Conservation (phyloP, 2,329 filamentous ascomycete genomes). For the Penicillium sp. region DNA sequence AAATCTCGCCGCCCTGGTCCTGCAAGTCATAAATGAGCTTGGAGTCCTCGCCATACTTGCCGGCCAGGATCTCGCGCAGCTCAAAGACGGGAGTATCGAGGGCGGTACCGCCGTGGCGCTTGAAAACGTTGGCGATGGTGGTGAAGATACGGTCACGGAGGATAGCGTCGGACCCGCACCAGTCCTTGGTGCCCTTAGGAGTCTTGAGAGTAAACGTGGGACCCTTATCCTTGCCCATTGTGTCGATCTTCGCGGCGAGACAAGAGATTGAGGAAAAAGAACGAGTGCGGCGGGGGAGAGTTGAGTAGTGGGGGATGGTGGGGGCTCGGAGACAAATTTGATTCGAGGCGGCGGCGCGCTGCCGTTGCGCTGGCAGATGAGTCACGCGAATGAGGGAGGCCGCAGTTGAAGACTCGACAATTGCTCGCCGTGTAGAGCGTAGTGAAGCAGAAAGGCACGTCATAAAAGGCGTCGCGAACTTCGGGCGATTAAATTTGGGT, state of each 20-base stretch:
- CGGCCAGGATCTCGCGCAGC: slow-evolving; percentile 80
- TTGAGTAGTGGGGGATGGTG: slow-evolving; percentile 36
- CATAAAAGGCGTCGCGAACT: slow-evolving; percentile 35
- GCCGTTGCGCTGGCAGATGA: slow-evolving; percentile 26
- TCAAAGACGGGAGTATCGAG: slow-evolving; percentile 86
- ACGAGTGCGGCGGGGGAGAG: slow-evolving; percentile 32
- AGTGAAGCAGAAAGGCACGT: slow-evolving; percentile 32
- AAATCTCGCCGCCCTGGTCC: slow-evolving; percentile 84
- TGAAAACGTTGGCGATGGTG: slow-evolving; percentile 77
- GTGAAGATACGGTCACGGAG: slow-evolving; percentile 79
- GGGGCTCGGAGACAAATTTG: slow-evolving; percentile 34
- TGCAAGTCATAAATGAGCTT: slow-evolving; percentile 90
- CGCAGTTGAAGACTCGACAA: slow-evolving; percentile 27
- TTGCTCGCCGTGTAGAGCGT: slow-evolving; percentile 37
- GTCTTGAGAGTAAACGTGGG: slow-evolving; percentile 73
- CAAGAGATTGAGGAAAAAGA: slow-evolving; percentile 29
- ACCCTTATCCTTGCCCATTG: slow-evolving; percentile 46
- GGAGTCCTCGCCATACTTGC: slow-evolving; percentile 90
- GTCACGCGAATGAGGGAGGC: slow-evolving; percentile 22
- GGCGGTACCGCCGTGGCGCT: slow-evolving; percentile 77
- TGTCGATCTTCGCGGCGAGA: slow-evolving; percentile 24
- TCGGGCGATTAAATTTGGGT: slow-evolving; percentile 18
- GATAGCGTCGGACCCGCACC: slow-evolving; percentile 76
- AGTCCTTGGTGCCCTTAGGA: slow-evolving; percentile 90
- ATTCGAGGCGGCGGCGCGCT: slow-evolving; percentile 30